Conservation (phyloP, 371 early-diverging fungal species). For the Dinochytrium kinnereticum region DNA sequence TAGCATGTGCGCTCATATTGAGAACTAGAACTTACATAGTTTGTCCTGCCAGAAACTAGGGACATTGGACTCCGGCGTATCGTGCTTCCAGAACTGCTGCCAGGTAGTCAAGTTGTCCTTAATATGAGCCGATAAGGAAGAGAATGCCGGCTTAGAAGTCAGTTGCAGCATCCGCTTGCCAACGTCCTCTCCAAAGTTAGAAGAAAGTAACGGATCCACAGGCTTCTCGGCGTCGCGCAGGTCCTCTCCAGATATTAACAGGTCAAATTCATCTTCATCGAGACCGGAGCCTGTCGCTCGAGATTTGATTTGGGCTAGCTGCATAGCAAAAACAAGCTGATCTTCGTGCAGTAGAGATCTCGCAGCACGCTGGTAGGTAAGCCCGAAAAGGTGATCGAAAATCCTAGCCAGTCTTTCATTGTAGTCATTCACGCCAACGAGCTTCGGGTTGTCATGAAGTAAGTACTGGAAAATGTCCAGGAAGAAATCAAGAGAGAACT, state of each 20-base stretch:
- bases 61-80: conserved; percentile 39
- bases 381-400: conserved; percentile 81
- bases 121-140: conserved; percentile 40
- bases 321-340: conserved; percentile 85
- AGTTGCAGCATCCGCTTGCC: conserved; percentile 62
- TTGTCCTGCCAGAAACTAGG: conserved; percentile 63
- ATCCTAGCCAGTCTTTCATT: conserved; percentile 76
- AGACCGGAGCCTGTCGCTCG: conserved; percentile 62
- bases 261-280: conserved; percentile 78
- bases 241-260: conserved; percentile 60
- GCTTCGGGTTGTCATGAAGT: conserved; percentile 75
- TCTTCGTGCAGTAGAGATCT: conserved; percentile 89
- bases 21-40: conserved; percentile 52
- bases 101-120: conserved; percentile 21
- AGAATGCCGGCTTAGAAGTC: conserved; percentile 62
- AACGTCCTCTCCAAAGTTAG: conserved; percentile 65
- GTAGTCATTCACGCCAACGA: conserved; percentile 75
- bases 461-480: conserved; percentile 90
- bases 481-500: conserved; percentile 97
- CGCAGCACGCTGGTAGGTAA: conserved; percentile 82
- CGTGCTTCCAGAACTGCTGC: conserved; percentile 35
- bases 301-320: conserved; percentile 86
- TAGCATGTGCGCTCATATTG: no score
- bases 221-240: not conserved
- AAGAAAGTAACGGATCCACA: conserved; percentile 44